Base-by-base conservation (phyloP, 768 basidiomycete species). In the Suillus cothurnatus region DNA sequence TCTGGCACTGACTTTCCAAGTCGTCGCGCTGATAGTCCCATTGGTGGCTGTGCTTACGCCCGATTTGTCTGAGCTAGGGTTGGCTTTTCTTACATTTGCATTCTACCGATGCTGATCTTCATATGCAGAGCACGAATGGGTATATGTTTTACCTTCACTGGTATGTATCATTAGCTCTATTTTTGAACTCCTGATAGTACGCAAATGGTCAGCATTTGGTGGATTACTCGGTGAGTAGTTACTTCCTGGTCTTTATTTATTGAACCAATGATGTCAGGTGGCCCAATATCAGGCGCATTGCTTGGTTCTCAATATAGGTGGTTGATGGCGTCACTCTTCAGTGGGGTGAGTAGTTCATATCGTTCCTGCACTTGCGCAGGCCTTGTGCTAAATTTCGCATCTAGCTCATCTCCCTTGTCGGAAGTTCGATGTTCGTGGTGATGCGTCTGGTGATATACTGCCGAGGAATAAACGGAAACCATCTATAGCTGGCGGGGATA, bases 31-130 rank as follows among this genome's bases (percentile, higher is more conserved):
- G 34, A 49, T 82, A 32, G 74, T 79, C 1, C 81, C 82, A 7
- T 74, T 81, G 73, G 66, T 85, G 8, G 75, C 75, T 8, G 77
- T 76, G 5, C 70, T 82, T 15, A 78, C 84, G 1, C 71, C 75
- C 17, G 76, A 77, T n/a, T 77, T 81, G 55, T 71, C 76, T 7
- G 85, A 86, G 71, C 79, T 86, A 28, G 85, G 85, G 11, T 74
- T 53, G 19, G 71, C 6, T 36, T 34, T 32, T 14, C 12, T 34
- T 19, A 31, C 49, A 50, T 50, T 26, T 26, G 3, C 49, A 50
- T 15, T 50, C 49, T 17, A 3, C 12, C 8, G 49, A 15, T 17
- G 34, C 64, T 34, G n/a, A 47, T 55, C 31, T 3, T 32, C 34
- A 12, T n/a, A 21, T 55, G 28, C 31, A 55, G 53, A 11, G 53